Conservation (phyloP, 2,329 filamentous ascomycete genomes). For the Penicillium thymicola region DNA sequence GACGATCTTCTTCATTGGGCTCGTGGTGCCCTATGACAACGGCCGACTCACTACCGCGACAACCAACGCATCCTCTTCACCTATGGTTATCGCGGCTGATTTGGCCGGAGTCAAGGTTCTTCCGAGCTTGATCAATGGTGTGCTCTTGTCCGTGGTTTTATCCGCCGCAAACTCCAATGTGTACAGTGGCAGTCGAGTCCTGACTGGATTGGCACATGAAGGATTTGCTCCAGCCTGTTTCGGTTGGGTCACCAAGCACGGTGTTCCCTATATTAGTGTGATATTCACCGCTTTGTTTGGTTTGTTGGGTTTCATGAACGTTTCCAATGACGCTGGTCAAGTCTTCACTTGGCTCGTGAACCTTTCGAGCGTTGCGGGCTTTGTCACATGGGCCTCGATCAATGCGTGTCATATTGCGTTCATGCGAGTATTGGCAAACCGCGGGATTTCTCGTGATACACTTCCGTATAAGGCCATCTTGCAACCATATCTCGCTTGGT, state of each 20-base stretch:
- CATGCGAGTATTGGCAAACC: slow-evolving; percentile 54
- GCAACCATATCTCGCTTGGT: slow-evolving; percentile 63
- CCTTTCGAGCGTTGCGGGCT: slow-evolving; percentile 34
- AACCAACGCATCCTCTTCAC: slow-evolving; percentile 32
- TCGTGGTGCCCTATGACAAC: slow-evolving; percentile 64
- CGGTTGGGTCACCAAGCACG: slow-evolving; percentile 37
- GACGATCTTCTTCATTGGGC: slow-evolving; percentile 61
- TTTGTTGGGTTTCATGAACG: slow-evolving; percentile 66
- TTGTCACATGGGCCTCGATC: slow-evolving; percentile 37
- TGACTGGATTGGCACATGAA: slow-evolving; percentile 60
- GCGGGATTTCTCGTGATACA: slow-evolving; percentile 54
- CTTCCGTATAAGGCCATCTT: slow-evolving; percentile 60
- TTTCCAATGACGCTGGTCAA: slow-evolving; percentile 57
- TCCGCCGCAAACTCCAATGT: slow-evolving; percentile 43
- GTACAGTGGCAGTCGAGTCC: slow-evolving; percentile 57
- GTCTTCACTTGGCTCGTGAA: slow-evolving; percentile 51
- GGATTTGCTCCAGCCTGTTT: slow-evolving; percentile 44
- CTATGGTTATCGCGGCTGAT: slow-evolving; percentile 43
- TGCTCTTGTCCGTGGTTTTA: slow-evolving; percentile 40
- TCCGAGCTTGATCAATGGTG: slow-evolving; percentile 39
- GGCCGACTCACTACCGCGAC: slow-evolving; percentile 45
- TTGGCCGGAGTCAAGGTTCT: slow-evolving; percentile 37
- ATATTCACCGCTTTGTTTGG: slow-evolving; percentile 52
- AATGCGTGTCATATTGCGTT: slow-evolving; percentile 61
- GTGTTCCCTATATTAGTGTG: slow-evolving; percentile 45